Conservation (phyloP, 257 asterid species). For the Gynochthodes officinalis region DNA sequence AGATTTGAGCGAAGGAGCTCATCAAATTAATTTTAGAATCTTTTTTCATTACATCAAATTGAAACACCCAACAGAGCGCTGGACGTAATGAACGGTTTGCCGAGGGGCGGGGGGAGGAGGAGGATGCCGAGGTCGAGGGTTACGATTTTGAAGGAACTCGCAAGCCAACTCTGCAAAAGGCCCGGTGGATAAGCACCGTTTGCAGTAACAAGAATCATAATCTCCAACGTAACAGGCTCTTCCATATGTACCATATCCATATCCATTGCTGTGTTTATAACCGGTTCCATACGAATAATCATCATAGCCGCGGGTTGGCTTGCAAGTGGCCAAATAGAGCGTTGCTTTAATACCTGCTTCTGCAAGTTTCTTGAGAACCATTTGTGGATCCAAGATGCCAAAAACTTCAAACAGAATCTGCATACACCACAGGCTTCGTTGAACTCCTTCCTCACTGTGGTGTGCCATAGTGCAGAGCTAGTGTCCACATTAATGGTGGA, state of each 20-base stretch:
- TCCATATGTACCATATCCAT: not conserved
- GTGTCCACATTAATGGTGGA: not conserved
- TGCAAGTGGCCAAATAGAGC: not conserved
- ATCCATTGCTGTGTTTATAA: not conserved
- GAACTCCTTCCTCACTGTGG: not conserved
- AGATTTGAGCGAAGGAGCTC: not conserved
- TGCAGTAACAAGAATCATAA: not conserved
- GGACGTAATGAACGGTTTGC: not conserved
- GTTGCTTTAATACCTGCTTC: not conserved
- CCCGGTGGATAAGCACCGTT: not conserved
- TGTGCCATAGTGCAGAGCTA: not conserved
- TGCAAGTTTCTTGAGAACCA: not conserved
- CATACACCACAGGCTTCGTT: not conserved
- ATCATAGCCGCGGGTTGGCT: not conserved
- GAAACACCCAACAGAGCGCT: not conserved
- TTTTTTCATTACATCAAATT: not conserved
- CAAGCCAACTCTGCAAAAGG: conserved; percentile 1
- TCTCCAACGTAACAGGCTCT: not conserved
- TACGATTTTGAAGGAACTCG: not conserved
- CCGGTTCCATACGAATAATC: not conserved
- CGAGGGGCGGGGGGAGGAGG: not conserved
- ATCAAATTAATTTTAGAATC: not conserved
- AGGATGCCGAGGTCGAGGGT: not conserved
- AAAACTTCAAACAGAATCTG: not conserved
- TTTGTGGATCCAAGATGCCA: not conserved